Percentiles rank a stretch among this genome's conserved stretches.
Evolutionary conservation across 2,329 filamentous ascomycete species (phyloP).

Genomic region (Alternaria postmessia): DNA sequence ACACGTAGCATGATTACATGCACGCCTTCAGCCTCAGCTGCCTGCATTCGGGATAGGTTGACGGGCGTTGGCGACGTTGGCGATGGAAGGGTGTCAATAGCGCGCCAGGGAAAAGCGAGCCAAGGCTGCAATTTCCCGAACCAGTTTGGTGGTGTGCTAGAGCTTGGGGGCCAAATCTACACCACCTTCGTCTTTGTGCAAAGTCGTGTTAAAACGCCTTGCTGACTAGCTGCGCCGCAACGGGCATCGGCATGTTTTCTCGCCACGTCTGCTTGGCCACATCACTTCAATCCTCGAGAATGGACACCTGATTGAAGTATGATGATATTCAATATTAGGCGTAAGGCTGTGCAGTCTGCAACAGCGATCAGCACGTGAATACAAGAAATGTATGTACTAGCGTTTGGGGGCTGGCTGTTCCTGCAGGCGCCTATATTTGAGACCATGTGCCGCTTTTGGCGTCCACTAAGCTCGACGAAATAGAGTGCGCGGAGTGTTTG

Average conservation of each 20-base stretch:
- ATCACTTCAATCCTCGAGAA: background rate
- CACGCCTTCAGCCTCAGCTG: constrained; percentile 20
- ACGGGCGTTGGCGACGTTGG: constrained; percentile 4
- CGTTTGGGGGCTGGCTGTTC: constrained; percentile 6
- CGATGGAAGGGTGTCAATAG: constrained; percentile 8
- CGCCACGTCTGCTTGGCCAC: background rate
- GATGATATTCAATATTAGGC: constrained; percentile 2
- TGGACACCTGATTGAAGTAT: background rate
- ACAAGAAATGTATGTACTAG: constrained; percentile 13
- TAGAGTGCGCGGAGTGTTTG: background rate
- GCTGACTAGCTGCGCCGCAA: background rate
- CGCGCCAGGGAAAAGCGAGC: constrained; percentile 36
- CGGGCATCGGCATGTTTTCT: background rate
- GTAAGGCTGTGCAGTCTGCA: constrained; percentile 26
- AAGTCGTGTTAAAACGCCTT: background rate
- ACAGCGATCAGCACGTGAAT: constrained; percentile 19
- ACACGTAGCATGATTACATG: constrained; percentile 9
- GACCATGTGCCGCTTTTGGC: constrained; percentile 9
- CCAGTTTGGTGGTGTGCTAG: background rate
- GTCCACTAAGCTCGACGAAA: background rate
- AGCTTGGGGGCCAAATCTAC: constrained; percentile 20
- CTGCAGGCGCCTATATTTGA: constrained; percentile 15
- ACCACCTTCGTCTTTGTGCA: background rate
- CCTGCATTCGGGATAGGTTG: constrained; percentile 5
- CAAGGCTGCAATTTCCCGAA: constrained; percentile 25